Base-by-base conservation (phyloP, 2,329 filamentous ascomycete genomes). In the Cladophialophora carrionii region DNA sequence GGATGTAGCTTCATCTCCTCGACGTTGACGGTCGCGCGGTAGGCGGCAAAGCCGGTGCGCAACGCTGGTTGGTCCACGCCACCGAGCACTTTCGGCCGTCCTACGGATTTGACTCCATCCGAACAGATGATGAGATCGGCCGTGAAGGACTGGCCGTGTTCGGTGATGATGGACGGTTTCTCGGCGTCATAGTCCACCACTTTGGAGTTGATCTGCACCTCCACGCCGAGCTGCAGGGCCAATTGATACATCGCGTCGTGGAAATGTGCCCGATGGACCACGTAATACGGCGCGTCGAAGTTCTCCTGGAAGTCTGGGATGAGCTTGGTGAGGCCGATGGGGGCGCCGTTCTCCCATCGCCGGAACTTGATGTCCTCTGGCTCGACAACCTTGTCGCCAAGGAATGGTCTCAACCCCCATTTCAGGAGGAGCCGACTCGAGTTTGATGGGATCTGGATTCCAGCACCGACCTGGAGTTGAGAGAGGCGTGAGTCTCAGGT, bases 41-140 rank as follows among this genome's bases (percentile, higher is more conserved):
- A 71, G 14, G 67, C 68, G 20, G 70, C 67, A 37, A 68, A 66
- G 34, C 65, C 67, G 8, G 69, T 71, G 22, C 61, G 59, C 54
- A 48, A 26, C 2, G 64, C 60, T 24, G 62, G 22, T 31, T 63
- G 65, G 17, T 68, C 66, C 9, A 63, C 52, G 14, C 66, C 63
- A 20, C 78, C 62, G n/a, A 68, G 63, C 46, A 70, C 66, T 26
- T 60, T 65, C 6, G 31, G 61, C 31, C 69, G 65, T 24, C 46
- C 65, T 12, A 66, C 4, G 6, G 69, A 70, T 48, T 73, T 71
- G 34, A 73, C 68, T 9, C 78, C 78, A 71, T 79, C 78, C 4
- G 78, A 78, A 22, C 74, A 76, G 24, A 80, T 68, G 12, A 80
- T 72, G 14, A 80, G 67, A 65, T 80, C 77, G 5, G 68, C 77